phyloP scores from a whole-genome alignment of 305 asterid genomes.

The Fraxinus ornus region DNA sequence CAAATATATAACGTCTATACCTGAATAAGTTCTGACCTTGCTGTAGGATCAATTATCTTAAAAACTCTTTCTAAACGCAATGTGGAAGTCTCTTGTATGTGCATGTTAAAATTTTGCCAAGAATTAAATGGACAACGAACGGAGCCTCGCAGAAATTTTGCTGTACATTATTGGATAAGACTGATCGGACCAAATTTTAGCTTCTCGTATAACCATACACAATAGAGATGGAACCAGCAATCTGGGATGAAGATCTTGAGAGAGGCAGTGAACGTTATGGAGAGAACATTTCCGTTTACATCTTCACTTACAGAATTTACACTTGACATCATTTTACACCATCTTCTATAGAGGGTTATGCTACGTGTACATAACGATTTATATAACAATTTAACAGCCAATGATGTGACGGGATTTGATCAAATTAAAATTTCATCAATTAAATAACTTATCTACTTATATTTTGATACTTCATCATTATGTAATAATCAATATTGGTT shows the following conservation, averaged over 20 bases:
- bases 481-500: no score
- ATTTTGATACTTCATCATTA: no score
- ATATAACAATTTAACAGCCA: no score
- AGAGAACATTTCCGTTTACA: no score
- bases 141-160: background rate
- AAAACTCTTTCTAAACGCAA: conserved; percentile 7
- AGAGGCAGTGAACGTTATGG: no score
- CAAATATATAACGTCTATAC: conserved; percentile 22
- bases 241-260: background rate
- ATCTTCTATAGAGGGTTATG: no score
- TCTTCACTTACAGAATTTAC: no score
- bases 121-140: background rate
- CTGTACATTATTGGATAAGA: background rate
- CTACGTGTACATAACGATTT: no score
- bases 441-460: no score
- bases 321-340: no score
- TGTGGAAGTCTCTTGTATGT: conserved; percentile 11
- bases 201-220: background rate
- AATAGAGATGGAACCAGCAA: background rate
- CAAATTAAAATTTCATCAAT: no score
- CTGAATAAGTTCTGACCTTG: conserved; percentile 34
- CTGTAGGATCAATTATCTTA: conserved; percentile 21
- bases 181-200: background rate
- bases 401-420: no score
- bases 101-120: background rate